Percentiles rank a stretch among this genome's conserved stretches.
Conservation (phyloP, 202 grass and related monocot genomes). For the Bolboschoenoplectus hybrid region DNA sequence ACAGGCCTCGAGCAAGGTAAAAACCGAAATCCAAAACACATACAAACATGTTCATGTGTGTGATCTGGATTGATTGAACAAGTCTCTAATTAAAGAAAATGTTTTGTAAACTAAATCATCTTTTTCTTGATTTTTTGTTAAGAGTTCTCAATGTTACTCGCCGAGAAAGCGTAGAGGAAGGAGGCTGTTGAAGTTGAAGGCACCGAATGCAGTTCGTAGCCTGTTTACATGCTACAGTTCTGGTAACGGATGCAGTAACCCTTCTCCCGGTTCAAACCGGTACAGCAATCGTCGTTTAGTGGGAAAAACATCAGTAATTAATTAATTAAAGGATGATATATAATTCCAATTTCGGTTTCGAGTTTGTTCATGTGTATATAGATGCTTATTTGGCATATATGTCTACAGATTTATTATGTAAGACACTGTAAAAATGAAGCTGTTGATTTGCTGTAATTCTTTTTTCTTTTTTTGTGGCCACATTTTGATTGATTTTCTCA, state of each 20-base stretch:
- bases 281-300: neutral
- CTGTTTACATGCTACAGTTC: constrained; percentile 36
- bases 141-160: constrained; percentile 4
- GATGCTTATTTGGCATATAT: neutral
- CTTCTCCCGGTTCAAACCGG: neutral
- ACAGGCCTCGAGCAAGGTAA: constrained; percentile 20
- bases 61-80: neutral
- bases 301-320: neutral
- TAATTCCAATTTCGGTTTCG: neutral
- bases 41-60: neutral
- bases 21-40: neutral
- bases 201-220: constrained; percentile 25
- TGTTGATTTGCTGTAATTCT: too few relatives aligned
- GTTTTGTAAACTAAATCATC: neutral
- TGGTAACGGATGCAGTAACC: neutral
- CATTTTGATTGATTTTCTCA: neutral
- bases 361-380: neutral
- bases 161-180: neutral
- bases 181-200: constrained; percentile 32
- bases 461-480: neutral
- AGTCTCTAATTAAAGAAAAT: neutral
- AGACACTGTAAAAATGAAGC: neutral
- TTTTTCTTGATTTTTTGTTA: neutral
- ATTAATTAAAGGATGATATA: neutral
- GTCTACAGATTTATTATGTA: neutral